Evolutionary conservation across 2,329 filamentous ascomycete genomes (phyloP).

Genomic region (Fusarium transvaalense): DNA sequence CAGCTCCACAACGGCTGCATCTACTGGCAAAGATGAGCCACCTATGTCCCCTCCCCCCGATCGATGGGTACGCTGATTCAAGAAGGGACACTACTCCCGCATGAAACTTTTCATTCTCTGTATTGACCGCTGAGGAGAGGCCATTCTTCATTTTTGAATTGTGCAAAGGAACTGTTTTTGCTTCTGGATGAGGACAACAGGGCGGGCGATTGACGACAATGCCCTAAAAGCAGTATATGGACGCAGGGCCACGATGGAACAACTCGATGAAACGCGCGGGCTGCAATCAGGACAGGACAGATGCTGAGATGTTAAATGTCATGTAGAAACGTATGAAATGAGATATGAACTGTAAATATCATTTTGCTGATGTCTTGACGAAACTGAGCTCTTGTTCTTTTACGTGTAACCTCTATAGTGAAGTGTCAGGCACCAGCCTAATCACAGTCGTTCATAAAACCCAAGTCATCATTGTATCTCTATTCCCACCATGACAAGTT

Average conservation of each 20-base stretch:
- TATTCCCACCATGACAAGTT: background rate
- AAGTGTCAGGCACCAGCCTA: slow-evolving; percentile 7
- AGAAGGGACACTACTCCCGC: background rate
- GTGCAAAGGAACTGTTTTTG: slow-evolving; percentile 9
- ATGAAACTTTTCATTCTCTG: slow-evolving; percentile 18
- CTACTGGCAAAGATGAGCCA: slow-evolving; percentile 47
- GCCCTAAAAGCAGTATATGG: background rate
- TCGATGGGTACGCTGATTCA: slow-evolving; percentile 32
- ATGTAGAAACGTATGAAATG: slow-evolving; percentile 31
- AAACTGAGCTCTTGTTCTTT: background rate
- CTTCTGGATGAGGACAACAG: slow-evolving; percentile 23
- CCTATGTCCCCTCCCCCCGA: slow-evolving; percentile 33
- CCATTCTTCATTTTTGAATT: slow-evolving; percentile 28
- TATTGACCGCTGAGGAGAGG: slow-evolving; percentile 17
- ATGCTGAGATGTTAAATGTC: slow-evolving; percentile 27
- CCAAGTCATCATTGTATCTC: slow-evolving; percentile 22
- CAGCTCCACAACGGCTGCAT: slow-evolving; percentile 32
- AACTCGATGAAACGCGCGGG: background rate
- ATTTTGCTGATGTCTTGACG: background rate
- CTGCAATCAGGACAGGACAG: background rate
- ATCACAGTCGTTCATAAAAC: background rate
- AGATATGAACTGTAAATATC: slow-evolving; percentile 16
- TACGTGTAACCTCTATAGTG: background rate
- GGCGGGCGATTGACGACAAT: background rate
- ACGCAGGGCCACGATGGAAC: background rate